These are phyloP conservation scores for Tuber aestivum DNA, from an alignment of 495 filamentous ascomycete genomes.

Conservation along the genomic window DNA sequence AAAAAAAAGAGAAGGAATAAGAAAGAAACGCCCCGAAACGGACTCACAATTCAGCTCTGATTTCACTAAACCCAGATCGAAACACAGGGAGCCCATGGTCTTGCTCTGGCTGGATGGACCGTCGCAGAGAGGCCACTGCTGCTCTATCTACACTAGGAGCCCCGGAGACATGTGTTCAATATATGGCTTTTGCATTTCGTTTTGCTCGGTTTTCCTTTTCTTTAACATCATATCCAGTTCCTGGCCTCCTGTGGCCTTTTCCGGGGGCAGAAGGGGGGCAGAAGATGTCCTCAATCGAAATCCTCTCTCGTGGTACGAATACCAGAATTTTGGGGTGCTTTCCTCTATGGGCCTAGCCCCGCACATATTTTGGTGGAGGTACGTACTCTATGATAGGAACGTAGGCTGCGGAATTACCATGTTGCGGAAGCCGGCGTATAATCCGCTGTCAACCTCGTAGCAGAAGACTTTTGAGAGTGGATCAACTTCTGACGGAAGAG, in stretches of 20 bases:
- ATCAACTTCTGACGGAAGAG: not conserved
- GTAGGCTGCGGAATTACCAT: conserved; percentile 18
- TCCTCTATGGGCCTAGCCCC: not conserved
- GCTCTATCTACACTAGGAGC: conserved; percentile 11
- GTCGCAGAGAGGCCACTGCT: conserved; percentile 7
- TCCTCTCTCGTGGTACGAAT: not conserved
- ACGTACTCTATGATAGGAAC: not conserved
- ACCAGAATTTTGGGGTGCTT: not conserved
- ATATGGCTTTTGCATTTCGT: not conserved
- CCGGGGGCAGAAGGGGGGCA: too few species aligned
- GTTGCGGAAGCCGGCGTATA: conserved; percentile 34
- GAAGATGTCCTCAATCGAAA: not conserved
- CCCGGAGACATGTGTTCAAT: not conserved
- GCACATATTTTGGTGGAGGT: not conserved
- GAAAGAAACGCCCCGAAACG: conserved; percentile 23
- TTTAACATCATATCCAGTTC: not conserved
- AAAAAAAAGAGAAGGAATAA: conserved; percentile 13
- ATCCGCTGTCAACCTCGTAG: conserved; percentile 40
- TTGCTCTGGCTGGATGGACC: conserved; percentile 18
- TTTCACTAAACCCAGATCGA: conserved; percentile 18
- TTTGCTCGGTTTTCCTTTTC: not conserved
- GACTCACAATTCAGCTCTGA: conserved; percentile 15
- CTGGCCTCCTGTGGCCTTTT: not conserved
- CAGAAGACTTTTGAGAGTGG: conserved; percentile 11
- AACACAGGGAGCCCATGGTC: conserved; percentile 4